Conservation (phyloP, 2,329 filamentous ascomycete species). For the Celoporthe dispersa region DNA sequence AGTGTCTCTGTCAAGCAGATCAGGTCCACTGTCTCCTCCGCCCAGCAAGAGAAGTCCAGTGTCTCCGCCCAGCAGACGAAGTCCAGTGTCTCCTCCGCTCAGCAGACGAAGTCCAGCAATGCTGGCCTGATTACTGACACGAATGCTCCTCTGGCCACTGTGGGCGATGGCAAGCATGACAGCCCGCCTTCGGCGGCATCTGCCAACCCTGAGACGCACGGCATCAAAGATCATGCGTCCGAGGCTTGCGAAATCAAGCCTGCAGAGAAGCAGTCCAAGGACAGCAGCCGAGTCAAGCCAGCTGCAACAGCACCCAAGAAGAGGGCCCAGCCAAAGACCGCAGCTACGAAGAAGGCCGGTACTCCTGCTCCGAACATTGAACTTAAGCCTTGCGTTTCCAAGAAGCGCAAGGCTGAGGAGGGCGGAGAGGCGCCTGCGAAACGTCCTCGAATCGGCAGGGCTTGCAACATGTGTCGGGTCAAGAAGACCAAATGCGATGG, state of each 20-base stretch:
- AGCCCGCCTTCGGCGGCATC: not conserved
- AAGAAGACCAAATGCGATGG: constrained; percentile 27
- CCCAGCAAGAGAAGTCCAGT: not conserved
- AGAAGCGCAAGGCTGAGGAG: constrained; percentile 6
- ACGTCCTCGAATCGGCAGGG: not conserved
- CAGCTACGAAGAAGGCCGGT: not conserved
- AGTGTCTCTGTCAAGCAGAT: too few species aligned
- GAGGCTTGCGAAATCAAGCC: not conserved
- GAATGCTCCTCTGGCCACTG: not conserved
- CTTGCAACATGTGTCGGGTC: constrained; percentile 22
- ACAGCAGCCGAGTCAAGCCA: not conserved
- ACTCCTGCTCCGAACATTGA: not conserved
- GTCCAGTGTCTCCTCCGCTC: not conserved
- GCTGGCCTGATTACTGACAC: not conserved
- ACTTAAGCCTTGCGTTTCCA: not conserved
- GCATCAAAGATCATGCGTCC: not conserved
- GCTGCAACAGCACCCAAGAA: not conserved
- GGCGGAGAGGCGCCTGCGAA: not conserved
- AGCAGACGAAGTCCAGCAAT: not conserved
- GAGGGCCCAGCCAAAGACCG: constrained; percentile 7
- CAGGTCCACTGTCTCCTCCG: too few species aligned
- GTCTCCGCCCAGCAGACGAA: not conserved
- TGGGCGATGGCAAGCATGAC: not conserved
- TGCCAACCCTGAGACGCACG: not conserved
- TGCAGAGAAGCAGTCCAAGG: not conserved